Evolutionary conservation across 345 rosid species (phyloP).

Genomic region (Cardamine chenopodiifolia): DNA sequence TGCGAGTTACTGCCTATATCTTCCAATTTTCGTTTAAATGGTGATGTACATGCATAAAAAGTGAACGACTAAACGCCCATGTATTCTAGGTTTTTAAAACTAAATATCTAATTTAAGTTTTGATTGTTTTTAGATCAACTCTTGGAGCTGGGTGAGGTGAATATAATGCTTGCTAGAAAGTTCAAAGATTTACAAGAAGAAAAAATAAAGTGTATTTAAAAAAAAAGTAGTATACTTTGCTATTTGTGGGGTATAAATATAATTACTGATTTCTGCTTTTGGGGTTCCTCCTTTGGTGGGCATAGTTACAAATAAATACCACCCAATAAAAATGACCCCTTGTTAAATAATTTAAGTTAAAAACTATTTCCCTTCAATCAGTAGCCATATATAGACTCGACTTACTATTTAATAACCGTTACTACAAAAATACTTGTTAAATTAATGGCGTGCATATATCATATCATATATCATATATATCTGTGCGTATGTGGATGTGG

Average conservation of each 20-base stretch:
- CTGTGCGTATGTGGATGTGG: background rate
- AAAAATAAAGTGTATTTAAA: conserved; percentile 33
- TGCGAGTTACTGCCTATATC: background rate
- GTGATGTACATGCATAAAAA: background rate
- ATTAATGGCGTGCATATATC: conserved; percentile 20
- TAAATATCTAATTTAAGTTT: background rate
- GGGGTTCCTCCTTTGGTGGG: conserved; percentile 20
- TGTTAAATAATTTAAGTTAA: conserved; percentile 19
- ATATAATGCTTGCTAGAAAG: conserved; percentile 42
- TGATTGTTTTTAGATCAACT: background rate
- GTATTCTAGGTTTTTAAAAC: background rate
- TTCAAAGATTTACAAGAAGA: conserved; percentile 28
- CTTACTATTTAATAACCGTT: conserved; percentile 15
- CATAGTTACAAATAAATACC: conserved; percentile 26
- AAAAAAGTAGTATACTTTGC: conserved; percentile 37
- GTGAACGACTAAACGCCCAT: background rate
- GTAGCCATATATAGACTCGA: conserved; percentile 22
- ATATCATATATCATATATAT: too few relatives aligned
- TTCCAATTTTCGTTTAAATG: background rate
- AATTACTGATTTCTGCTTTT: conserved; percentile 44
- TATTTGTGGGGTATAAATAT: conserved; percentile 42
- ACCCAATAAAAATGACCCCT: conserved; percentile 29
- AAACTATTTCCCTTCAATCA: conserved; percentile 22
- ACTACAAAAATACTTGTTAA: background rate
- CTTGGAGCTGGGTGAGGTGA: conserved; percentile 37